Percentiles rank a stretch among this genome's conserved stretches.
phyloP scores from a whole-genome alignment of 257 asterid species.

The Coffea canephora region DNA sequence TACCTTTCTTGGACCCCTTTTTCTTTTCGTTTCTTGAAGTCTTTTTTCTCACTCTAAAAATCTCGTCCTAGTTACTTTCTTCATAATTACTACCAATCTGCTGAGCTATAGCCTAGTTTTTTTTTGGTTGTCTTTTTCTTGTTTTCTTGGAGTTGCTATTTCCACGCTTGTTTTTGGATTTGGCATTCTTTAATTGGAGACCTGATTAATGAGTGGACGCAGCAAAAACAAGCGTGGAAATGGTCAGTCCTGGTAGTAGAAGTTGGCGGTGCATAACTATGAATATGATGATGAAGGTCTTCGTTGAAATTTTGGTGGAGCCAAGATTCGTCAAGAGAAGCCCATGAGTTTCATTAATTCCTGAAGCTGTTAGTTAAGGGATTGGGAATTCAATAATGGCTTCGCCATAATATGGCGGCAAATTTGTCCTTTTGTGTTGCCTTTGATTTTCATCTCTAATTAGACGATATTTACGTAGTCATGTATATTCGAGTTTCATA shows the following conservation, averaged over 20 bases:
- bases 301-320: slow-evolving; percentile 13
- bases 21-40: slow-evolving; percentile 8
- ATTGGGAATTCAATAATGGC: slow-evolving; percentile 2
- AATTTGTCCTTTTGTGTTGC: neutral
- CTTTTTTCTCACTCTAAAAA: neutral
- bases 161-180: slow-evolving; percentile 61
- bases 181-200: neutral
- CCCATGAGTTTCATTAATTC: slow-evolving; percentile 65
- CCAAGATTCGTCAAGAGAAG: slow-evolving; percentile 47
- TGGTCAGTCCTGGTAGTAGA: slow-evolving; percentile 21
- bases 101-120: neutral
- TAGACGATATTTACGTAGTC: neutral
- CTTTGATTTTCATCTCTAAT: neutral
- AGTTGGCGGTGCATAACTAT: neutral
- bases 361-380: slow-evolving; percentile 28
- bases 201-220: slow-evolving; percentile 25
- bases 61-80: neutral
- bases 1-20: neutral
- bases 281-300: neutral
- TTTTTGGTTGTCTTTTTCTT: neutral
- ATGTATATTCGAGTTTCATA: neutral
- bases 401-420: neutral
- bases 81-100: neutral
- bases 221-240: slow-evolving; percentile 72
- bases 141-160: slow-evolving; percentile 31